Evolutionary conservation across 192 early-diverging fungal genomes (phyloP).

Genomic region (Piromyces sp.): DNA sequence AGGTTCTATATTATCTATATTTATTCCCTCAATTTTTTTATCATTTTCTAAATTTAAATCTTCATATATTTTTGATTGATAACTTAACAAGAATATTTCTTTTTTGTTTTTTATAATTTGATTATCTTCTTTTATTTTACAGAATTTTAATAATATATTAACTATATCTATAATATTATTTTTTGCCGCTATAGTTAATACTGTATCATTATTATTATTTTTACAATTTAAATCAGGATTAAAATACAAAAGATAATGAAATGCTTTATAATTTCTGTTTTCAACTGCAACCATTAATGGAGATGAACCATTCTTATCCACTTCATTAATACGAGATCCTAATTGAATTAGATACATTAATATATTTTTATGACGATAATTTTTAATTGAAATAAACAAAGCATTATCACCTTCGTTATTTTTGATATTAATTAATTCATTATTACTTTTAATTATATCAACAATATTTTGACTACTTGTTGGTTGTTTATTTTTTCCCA

Average conservation of each 20-base stretch:
- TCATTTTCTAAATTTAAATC: too few species aligned
- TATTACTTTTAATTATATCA: background rate
- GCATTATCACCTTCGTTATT: background rate
- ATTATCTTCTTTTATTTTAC: background rate
- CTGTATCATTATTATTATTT: background rate
- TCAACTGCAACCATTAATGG: background rate
- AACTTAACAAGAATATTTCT: too few species aligned
- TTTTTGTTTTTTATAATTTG: too few species aligned
- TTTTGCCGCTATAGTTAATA: background rate
- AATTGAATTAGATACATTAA: background rate
- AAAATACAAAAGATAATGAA: background rate
- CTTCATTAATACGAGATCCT: background rate
- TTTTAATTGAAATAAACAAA: background rate
- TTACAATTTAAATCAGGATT: background rate
- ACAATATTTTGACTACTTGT: background rate
- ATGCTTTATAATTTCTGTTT: background rate
- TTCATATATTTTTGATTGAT: too few species aligned
- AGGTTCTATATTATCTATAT: background rate
- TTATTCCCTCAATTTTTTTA: background rate
- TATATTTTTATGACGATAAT: background rate
- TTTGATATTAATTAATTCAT: background rate
- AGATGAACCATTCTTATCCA: background rate
- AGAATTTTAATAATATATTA: background rate
- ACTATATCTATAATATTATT: background rate
- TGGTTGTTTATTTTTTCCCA: background rate